Evolutionary conservation across 441 rosid species (phyloP).

Genomic region (Adansonia gregorii): DNA sequence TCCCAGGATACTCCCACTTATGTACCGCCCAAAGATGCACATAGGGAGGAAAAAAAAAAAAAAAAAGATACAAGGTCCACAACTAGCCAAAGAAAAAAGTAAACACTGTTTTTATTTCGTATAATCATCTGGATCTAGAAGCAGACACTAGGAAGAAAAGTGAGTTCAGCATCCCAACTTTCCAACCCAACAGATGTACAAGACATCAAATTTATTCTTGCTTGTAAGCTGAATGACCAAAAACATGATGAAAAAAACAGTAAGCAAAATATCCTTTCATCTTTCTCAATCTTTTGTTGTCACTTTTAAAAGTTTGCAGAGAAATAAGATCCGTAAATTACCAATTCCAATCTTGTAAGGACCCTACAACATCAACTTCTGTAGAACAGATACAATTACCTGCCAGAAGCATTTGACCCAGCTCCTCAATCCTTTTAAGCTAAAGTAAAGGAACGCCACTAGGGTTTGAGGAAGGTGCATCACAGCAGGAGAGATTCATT

Average conservation of each 20-base stretch:
- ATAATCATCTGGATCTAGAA: constrained; percentile 15
- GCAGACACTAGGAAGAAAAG: neutral
- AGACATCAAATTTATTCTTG: constrained; percentile 19
- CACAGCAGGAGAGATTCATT: constrained; percentile 60
- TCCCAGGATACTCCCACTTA: neutral
- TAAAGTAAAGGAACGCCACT: constrained; percentile 51
- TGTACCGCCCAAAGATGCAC: neutral
- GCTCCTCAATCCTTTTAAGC: constrained; percentile 50
- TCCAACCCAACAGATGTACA: constrained; percentile 12
- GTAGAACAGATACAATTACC: constrained; percentile 58
- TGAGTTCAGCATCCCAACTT: constrained; percentile 3
- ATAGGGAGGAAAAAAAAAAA: neutral
- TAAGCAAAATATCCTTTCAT: constrained; percentile 4
- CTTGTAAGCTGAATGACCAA: constrained; percentile 20
- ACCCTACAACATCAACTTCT: constrained; percentile 45
- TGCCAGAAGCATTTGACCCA: constrained; percentile 67
- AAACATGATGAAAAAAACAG: constrained; percentile 17
- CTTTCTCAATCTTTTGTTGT: neutral
- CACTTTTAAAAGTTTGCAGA: neutral
- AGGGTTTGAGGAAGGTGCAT: constrained; percentile 49
- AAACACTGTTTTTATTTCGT: neutral
- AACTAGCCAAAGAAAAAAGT: neutral
- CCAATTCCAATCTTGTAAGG: constrained; percentile 14
- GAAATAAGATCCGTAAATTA: constrained; percentile 8
- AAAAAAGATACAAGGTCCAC: neutral